Percentiles rank a stretch among this genome's conserved stretches.
phyloP scores from a whole-genome alignment of 2,329 filamentous ascomycete species.

The Cercospora citrullina region DNA sequence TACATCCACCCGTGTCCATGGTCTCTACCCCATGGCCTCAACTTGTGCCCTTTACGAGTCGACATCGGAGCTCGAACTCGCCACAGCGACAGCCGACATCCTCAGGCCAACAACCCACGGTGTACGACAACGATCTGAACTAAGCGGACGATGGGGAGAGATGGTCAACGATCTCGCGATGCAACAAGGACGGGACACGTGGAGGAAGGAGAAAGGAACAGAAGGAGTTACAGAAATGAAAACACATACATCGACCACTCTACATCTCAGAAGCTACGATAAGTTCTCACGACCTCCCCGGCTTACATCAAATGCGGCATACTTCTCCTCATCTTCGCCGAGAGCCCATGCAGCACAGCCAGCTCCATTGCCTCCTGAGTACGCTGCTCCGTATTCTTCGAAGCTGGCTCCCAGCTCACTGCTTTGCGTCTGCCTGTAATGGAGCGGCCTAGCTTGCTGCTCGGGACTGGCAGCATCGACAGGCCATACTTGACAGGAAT shows the following conservation, averaged over 20 bases:
- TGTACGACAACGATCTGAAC: not conserved
- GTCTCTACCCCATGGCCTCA: not conserved
- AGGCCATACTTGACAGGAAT: not conserved
- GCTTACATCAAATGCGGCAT: not conserved
- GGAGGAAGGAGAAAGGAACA: not conserved
- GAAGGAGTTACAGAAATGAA: not conserved
- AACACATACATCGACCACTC: not conserved
- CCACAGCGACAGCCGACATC: not conserved
- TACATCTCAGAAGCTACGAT: not conserved
- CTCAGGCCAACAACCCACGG: not conserved
- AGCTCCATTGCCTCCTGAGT: not conserved
- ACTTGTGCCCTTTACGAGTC: not conserved
- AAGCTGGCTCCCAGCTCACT: not conserved
- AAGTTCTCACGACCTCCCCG: not conserved
- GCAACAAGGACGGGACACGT: not conserved
- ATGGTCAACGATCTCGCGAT: not conserved
- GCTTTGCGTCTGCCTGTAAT: not conserved
- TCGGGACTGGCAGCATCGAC: not conserved
- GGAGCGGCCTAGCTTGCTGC: not conserved
- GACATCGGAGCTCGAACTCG: not conserved
- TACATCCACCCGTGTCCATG: not conserved
- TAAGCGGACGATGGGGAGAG: not conserved
- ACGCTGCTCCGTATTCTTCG: not conserved
- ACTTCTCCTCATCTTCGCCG: not conserved
- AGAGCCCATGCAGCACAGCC: not conserved